Evolutionary conservation across 2,329 filamentous ascomycete genomes (phyloP).

Genomic region (Aspergillus udagawae): DNA sequence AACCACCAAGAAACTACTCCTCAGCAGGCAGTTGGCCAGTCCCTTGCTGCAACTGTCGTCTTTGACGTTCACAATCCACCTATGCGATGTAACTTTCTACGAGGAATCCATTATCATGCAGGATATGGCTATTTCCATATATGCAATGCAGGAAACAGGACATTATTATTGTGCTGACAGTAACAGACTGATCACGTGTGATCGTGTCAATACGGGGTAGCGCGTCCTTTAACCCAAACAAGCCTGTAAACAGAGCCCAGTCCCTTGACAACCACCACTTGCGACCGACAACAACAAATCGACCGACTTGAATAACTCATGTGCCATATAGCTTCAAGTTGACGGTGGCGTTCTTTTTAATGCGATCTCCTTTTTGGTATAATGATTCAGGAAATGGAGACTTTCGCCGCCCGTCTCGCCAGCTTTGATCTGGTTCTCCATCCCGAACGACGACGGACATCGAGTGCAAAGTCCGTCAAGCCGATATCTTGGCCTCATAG

Average conservation of each 20-base stretch:
- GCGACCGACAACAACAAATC: background rate
- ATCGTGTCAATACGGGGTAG: conserved; percentile 8
- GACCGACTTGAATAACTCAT: background rate
- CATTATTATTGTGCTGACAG: background rate
- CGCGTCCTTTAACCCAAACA: conserved; percentile 22
- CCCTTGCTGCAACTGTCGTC: background rate
- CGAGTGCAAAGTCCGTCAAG: conserved; percentile 57
- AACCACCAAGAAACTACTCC: no score
- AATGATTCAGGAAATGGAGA: conserved; percentile 48
- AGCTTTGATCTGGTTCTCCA: conserved; percentile 67
- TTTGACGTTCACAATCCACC: background rate
- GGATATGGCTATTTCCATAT: background rate
- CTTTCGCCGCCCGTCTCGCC: conserved; percentile 70
- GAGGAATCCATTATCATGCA: background rate
- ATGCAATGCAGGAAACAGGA: background rate
- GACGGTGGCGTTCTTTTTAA: no score
- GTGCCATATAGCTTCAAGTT: background rate
- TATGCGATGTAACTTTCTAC: background rate
- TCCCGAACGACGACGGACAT: conserved; percentile 66
- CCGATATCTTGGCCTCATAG: conserved; percentile 72
- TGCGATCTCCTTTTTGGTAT: background rate
- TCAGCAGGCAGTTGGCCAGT: no score
- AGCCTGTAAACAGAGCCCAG: conserved; percentile 18
- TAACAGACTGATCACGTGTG: conserved; percentile 9
- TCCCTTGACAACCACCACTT: background rate